Conservation (phyloP, 257 asterid species). For the Capsicum chinense region DNA sequence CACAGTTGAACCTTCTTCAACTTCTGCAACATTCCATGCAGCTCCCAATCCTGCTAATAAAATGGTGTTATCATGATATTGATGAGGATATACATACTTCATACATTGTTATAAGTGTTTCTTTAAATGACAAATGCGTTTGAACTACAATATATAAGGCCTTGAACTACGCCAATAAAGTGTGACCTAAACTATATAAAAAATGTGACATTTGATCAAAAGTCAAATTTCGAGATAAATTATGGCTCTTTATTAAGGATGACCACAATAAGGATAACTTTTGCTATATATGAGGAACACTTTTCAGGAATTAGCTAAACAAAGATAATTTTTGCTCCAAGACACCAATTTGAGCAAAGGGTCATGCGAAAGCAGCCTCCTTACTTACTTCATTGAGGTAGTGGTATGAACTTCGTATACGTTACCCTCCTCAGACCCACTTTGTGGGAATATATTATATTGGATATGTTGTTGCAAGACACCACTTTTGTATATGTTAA, state of each 20-base stretch:
- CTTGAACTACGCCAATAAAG: background rate
- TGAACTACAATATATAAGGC: background rate
- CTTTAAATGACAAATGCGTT: background rate
- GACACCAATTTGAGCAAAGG: too few species aligned
- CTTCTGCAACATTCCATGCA: constrained; percentile 44
- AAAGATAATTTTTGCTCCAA: background rate
- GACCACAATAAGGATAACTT: background rate
- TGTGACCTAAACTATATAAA: background rate
- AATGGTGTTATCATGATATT: too few species aligned
- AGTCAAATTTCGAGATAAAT: background rate
- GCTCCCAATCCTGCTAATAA: constrained; percentile 48
- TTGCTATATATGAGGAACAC: background rate
- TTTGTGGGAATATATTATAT: too few species aligned
- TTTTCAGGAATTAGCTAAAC: too few species aligned
- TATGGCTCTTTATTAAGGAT: background rate
- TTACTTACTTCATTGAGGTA: too few species aligned
- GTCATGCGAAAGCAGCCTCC: too few species aligned
- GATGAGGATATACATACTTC: too few species aligned
- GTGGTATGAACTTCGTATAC: too few species aligned
- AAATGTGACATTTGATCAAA: background rate
- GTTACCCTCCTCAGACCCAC: too few species aligned
- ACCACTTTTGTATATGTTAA: background rate
- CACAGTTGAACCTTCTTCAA: constrained; percentile 48
- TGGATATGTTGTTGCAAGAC: background rate
- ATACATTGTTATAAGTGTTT: too few species aligned